These are phyloP conservation scores for Lophiostoma macrostomum DNA, from an alignment of 495 filamentous ascomycete genomes.

Conservation along the genomic window DNA sequence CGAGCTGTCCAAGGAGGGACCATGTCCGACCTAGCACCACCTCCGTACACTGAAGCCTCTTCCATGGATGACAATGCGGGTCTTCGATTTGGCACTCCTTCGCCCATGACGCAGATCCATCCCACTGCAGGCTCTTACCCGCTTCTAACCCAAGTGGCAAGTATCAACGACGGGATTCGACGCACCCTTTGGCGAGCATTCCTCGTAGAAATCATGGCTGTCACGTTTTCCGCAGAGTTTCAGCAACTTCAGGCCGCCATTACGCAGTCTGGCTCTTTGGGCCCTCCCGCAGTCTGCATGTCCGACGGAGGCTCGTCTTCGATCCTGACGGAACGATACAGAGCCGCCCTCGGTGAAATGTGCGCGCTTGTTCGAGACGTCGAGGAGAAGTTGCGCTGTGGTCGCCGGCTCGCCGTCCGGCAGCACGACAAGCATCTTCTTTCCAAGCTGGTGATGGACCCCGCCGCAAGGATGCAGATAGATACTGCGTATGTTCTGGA, in stretches of 20 bases:
- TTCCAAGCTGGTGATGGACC: not conserved
- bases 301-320: not conserved
- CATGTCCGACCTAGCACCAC: not conserved
- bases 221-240: not conserved
- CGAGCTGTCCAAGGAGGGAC: not conserved
- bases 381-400: not conserved
- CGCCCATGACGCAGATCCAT: too few species aligned
- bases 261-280: not conserved
- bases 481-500: not conserved
- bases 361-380: constrained; percentile 2
- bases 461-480: not conserved
- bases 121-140: not conserved
- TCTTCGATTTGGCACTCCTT: not conserved
- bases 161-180: not conserved
- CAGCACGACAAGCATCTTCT: not conserved
- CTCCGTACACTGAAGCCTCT: not conserved
- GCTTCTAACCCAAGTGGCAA: not conserved
- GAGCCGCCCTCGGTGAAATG: not conserved
- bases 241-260: not conserved
- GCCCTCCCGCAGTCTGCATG: not conserved
- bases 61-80: not conserved
- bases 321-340: not conserved
- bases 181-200: not conserved
- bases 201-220: not conserved
- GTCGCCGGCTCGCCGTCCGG: not conserved